These are phyloP conservation scores for Saturnispora dispora DNA, from an alignment of 805 yeast genomes.

Conservation along the genomic window DNA sequence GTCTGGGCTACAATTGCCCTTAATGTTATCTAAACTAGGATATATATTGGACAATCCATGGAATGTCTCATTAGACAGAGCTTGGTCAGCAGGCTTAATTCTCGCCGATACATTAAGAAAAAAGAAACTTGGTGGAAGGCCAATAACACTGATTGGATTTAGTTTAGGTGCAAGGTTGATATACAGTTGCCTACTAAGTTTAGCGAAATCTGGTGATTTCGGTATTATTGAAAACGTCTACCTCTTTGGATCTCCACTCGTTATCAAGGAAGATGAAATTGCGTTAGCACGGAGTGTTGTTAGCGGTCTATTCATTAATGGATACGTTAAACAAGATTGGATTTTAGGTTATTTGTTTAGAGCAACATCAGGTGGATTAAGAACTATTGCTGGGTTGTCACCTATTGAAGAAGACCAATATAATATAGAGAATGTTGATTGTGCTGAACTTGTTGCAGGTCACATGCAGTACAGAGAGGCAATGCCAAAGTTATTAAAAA, in stretches of 20 bases:
- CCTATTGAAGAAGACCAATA: conserved; percentile 44
- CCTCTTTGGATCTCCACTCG: conserved; percentile 81
- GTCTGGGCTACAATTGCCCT: conserved; percentile 88
- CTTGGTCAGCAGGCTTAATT: conserved; percentile 91
- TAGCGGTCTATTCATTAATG: conserved; percentile 83
- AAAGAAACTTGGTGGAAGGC: conserved; percentile 85
- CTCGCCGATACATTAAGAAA: conserved; percentile 85
- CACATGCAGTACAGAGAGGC: conserved; percentile 97
- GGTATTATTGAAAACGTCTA: conserved; percentile 87
- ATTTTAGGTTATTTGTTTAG: conserved; percentile 88
- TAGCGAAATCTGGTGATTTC: conserved; percentile 75
- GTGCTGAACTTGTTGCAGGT: conserved; percentile 81
- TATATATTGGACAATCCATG: conserved; percentile 93
- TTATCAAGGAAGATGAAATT: conserved; percentile 68
- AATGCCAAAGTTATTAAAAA: conserved; percentile 71
- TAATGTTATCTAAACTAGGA: conserved; percentile 81
- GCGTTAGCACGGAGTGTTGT: conserved; percentile 76
- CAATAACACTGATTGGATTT: conserved; percentile 87
- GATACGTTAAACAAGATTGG: conserved; percentile 92
- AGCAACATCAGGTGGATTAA: conserved; percentile 91
- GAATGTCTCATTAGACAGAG: conserved; percentile 94
- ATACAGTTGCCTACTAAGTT: conserved; percentile 78
- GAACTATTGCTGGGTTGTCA: conserved; percentile 84
- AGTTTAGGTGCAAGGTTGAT: conserved; percentile 89
- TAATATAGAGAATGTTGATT: conserved; percentile 70